phyloP scores from a whole-genome alignment of 345 rosid species.

The Eucalyptus melliodora region DNA sequence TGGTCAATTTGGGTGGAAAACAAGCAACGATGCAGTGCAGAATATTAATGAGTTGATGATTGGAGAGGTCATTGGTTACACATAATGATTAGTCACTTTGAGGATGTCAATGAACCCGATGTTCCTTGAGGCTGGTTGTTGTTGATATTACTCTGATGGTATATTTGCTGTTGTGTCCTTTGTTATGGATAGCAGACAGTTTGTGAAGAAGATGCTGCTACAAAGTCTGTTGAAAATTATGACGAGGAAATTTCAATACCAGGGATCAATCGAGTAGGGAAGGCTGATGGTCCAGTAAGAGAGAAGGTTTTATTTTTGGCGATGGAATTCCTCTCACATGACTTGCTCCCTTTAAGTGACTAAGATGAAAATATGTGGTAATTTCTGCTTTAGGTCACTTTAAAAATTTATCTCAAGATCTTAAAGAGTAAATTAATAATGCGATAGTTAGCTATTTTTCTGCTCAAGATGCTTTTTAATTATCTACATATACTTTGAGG shows the following conservation, averaged over 20 bases:
- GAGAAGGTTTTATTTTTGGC: background rate
- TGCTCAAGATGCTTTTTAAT: background rate
- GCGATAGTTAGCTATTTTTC: background rate
- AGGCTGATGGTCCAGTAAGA: background rate
- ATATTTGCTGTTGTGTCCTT: background rate
- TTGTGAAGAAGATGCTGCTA: background rate
- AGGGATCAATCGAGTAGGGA: background rate
- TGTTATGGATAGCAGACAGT: background rate
- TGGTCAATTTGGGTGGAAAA: background rate
- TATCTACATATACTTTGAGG: background rate
- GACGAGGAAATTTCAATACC: background rate
- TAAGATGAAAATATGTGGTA: background rate
- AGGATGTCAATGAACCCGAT: background rate
- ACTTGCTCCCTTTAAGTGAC: background rate
- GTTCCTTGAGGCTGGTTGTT: background rate
- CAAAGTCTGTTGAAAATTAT: background rate
- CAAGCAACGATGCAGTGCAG: background rate
- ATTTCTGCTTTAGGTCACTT: background rate
- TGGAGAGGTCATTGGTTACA: background rate
- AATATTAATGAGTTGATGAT: background rate
- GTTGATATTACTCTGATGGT: background rate
- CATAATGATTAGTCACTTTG: background rate
- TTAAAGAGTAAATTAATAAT: background rate
- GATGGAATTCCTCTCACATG: background rate
- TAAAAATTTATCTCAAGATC: background rate